Percentiles rank a stretch among this genome's conserved stretches.
These are phyloP conservation scores for Saccharomyces hybrid DNA, from an alignment of 1,139 yeast genomes.

Conservation along the genomic window DNA sequence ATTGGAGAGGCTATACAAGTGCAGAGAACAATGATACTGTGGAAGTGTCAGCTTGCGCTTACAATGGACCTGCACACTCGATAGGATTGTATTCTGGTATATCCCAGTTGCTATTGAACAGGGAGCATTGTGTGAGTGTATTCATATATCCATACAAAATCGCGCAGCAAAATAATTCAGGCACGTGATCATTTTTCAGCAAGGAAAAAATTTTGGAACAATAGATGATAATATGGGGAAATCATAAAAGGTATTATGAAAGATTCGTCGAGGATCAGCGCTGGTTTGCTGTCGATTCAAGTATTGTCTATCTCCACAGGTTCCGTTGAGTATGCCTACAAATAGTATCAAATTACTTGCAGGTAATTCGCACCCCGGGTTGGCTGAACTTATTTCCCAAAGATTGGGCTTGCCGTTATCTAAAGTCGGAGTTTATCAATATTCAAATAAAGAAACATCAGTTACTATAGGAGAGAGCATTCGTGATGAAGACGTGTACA, in stretches of 20 bases:
- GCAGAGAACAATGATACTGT: not conserved
- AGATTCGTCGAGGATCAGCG: no score
- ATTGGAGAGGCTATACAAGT: not conserved
- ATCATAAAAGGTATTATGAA: no score
- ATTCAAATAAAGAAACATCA: no score
- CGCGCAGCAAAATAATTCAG: not conserved
- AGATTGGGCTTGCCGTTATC: no score
- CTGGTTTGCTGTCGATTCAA: slow-evolving; percentile 25
- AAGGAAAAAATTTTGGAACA: not conserved
- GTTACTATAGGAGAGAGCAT: no score
- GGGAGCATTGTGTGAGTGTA: not conserved
- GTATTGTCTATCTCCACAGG: slow-evolving; percentile 50
- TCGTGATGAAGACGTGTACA: no score
- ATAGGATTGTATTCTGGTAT: not conserved
- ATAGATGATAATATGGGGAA: not conserved
- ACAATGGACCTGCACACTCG: not conserved
- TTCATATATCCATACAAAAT: not conserved
- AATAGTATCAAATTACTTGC: no score
- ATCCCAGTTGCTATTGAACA: not conserved
- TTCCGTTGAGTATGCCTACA: slow-evolving; percentile 26
- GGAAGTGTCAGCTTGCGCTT: not conserved
- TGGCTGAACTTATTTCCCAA: no score
- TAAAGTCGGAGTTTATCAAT: no score
- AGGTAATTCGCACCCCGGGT: no score
- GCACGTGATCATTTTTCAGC: not conserved